Base-by-base conservation (phyloP, 345 rosid genomes). In the Rubroshorea leprosula region DNA sequence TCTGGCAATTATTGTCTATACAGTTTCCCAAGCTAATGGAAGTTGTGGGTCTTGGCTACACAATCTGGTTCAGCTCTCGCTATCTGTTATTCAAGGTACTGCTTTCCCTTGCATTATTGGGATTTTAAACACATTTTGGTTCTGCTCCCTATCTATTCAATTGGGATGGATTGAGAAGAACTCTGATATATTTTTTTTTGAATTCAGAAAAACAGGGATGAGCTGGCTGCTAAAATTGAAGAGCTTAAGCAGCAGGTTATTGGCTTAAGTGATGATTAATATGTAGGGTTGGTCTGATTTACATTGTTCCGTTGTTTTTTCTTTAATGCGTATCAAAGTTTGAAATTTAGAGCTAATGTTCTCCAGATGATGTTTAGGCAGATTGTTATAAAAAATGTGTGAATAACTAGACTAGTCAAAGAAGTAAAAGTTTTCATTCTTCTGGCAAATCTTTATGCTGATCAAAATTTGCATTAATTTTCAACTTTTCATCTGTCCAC, bases 1-100 rank as follows among this genome's bases (percentile, higher is more conserved):
- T 35, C 41, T 35, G 12, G 12, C 3, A 35, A 35, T 35, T 31
- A 25, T 38, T 51, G 13, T 52, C 44, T 31, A 49, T 68, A 58
- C 77, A 93, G 97, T 64, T 89, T 60, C 96, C 99, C 1, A 86
- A 83, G 79, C 57, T 93, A 27, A 65, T 93, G 91, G 94, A 93
- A 79, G 72, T 89, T 15, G 88, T 93, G 62, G 99, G 99, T 64
- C 83, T 93, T 25, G 91, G 87, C 68, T 93, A 83, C 77, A 63
- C 94, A 16, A 21, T 79, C 58, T 93, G 99, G 99, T 93, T 93
- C 74, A 65, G 73, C 41, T 68, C 72, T 18, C 90, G 94, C 2
- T 93, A 81, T 66, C 77, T 93, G 67, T 67, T 93, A 14, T 93
- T 84, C 72, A 83, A 93, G 97, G 99, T 89, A 60, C 27, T 13